These are phyloP conservation scores for Colletotrichum tanaceti DNA, from an alignment of 2,329 filamentous ascomycete genomes.

Conservation along the genomic window DNA sequence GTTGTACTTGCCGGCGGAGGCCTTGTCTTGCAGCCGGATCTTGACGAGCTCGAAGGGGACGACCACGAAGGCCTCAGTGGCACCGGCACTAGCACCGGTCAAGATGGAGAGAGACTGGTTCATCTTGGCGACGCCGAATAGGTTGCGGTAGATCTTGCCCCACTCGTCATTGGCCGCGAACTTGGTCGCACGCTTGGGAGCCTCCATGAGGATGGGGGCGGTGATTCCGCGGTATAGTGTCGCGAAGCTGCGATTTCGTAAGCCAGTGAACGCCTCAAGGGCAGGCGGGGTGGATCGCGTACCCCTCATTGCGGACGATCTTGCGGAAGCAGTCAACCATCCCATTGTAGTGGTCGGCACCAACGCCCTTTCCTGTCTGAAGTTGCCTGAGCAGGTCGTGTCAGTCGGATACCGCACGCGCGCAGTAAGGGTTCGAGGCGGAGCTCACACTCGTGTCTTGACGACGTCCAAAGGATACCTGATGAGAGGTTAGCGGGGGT, in stretches of 20 bases:
- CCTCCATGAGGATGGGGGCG: slow-evolving; percentile 98
- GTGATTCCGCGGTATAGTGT: slow-evolving; percentile 95
- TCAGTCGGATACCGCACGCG: slow-evolving; percentile 41
- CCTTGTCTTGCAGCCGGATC: slow-evolving; percentile 96
- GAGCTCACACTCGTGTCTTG: slow-evolving; percentile 91
- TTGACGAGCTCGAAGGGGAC: slow-evolving; percentile 99
- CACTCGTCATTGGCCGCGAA: slow-evolving; percentile 99
- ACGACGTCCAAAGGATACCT: slow-evolving; percentile 99
- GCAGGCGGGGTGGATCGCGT: slow-evolving; percentile 48
- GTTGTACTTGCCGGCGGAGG: slow-evolving; percentile 87
- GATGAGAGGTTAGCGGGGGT: slow-evolving; percentile 38
- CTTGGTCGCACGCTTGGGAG: slow-evolving; percentile 92
- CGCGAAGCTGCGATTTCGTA: slow-evolving; percentile 70
- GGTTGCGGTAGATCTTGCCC: slow-evolving; percentile 91
- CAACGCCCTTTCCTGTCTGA: slow-evolving; percentile 78
- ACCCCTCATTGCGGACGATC: slow-evolving; percentile 97
- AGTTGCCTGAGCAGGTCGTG: slow-evolving; percentile 73
- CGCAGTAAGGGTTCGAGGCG: slow-evolving; percentile 42
- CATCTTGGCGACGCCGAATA: slow-evolving; percentile 88
- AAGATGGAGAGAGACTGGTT: slow-evolving; percentile 91
- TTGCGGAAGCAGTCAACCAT: slow-evolving; percentile 99
- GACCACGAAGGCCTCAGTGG: slow-evolving; percentile 95
- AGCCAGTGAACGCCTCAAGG: slow-evolving; percentile 22
- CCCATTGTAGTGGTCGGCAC: slow-evolving; percentile 90
- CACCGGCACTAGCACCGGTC: slow-evolving; percentile 93